Evolutionary conservation across 2,329 filamentous ascomycete genomes (phyloP).

Genomic region (Fusarium siculi): DNA sequence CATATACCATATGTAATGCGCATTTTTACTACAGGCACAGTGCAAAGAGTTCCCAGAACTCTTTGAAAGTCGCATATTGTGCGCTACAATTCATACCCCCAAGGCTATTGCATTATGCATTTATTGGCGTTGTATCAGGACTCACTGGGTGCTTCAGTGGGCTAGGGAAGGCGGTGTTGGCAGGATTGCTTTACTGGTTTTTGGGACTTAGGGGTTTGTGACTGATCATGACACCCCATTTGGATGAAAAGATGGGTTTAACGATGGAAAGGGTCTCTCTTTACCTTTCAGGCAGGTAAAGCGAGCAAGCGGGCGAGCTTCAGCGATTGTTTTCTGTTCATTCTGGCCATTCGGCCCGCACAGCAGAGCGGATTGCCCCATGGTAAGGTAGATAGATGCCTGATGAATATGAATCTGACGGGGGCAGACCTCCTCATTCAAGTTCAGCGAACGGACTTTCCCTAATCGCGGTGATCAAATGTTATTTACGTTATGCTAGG

Average conservation of each 20-base stretch:
- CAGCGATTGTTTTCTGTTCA: conserved; percentile 32
- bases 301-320: conserved; percentile 19
- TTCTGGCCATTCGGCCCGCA: conserved; percentile 6
- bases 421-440: neutral
- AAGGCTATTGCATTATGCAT: conserved; percentile 44
- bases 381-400: conserved; percentile 15
- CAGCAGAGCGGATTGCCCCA: conserved; percentile 10
- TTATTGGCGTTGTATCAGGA: conserved; percentile 45
- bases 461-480: neutral
- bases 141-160: conserved; percentile 39
- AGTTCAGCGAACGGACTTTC: neutral
- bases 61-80: conserved; percentile 30
- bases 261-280: conserved; percentile 17
- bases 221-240: conserved; percentile 21
- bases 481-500: neutral
- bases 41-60: conserved; percentile 16
- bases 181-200: conserved; percentile 37
- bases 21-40: conserved; percentile 8
- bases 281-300: conserved; percentile 18
- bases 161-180: conserved; percentile 38
- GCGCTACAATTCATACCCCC: conserved; percentile 40
- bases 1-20: conserved; percentile 3
- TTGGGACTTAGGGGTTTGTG: conserved; percentile 26
- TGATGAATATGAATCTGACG: conserved; percentile 23
- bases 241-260: conserved; percentile 34